Percentiles rank a stretch among this genome's conserved stretches.
Evolutionary conservation across 345 rosid genomes (phyloP).

Genomic region (Populus simonii): DNA sequence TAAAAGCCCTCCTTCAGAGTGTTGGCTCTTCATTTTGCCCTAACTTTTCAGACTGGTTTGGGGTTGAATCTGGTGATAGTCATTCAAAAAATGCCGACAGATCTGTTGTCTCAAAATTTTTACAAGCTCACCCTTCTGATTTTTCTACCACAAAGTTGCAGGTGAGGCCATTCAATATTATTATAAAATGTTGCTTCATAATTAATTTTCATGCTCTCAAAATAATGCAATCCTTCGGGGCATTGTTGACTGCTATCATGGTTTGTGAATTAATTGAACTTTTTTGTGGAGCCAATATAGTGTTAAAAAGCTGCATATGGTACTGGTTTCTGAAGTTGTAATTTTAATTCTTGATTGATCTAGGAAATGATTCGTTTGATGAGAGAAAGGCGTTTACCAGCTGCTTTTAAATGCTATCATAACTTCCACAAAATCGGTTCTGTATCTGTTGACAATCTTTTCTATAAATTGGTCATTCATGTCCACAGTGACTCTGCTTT

Average conservation of each 20-base stretch:
- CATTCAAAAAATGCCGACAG: slow-evolving; percentile 74
- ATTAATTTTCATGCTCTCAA: not conserved
- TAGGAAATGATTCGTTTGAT: slow-evolving; percentile 92
- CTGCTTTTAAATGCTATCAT: slow-evolving; percentile 84
- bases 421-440: slow-evolving; percentile 69
- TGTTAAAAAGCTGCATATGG: not conserved
- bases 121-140: slow-evolving; percentile 85
- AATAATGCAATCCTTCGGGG: too few species aligned
- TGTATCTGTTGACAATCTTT: slow-evolving; percentile 64
- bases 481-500: slow-evolving; percentile 81
- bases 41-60: slow-evolving; percentile 72
- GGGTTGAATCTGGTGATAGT: slow-evolving; percentile 44
- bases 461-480: slow-evolving; percentile 88
- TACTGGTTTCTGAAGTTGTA: not conserved
- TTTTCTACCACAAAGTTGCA: slow-evolving; percentile 76
- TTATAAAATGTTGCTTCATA: not conserved
- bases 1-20: slow-evolving; percentile 68
- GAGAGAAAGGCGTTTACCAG: slow-evolving; percentile 74
- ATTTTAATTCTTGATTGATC: slow-evolving; percentile 5
- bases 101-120: slow-evolving; percentile 73
- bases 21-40: slow-evolving; percentile 84
- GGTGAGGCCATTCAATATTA: slow-evolving; percentile 36
- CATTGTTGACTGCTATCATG: too few species aligned
- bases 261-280: too few species aligned
- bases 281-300: not conserved